Evolutionary conservation across 768 basidiomycete genomes (phyloP), one percentile per base, ranked within the genome.

Genomic region (Termitomyces sp.): DNA sequence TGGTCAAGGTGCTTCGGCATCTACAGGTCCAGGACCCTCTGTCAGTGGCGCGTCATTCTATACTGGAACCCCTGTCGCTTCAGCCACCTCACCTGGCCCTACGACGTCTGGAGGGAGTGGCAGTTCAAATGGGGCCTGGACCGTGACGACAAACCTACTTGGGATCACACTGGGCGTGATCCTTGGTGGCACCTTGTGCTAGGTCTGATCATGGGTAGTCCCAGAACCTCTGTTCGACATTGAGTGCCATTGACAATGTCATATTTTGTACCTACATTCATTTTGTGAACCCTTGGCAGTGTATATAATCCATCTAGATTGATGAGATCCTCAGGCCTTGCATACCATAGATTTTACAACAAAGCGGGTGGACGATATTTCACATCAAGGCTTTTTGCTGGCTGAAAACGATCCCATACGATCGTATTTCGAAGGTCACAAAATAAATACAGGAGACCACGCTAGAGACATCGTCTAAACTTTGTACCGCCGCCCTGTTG

Each of bases 401-500:
- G 34, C 12, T 37, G 23, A 35, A 37, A 44, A 37, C 9, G 32
- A 34, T 49, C 16, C 38, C n/a, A 38, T 31, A 29, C 29, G 12
- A 53, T 41, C 31, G 19, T 42, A 21, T 25, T 42, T 53, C 7
- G n/a, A 11, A 52, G 17, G 38, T 50, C 47, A 38, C 41, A 44
- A 14, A 37, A 57, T 45, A 51, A 57, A 49, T 58, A 55, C 53
- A 61, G n/a, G 21, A 27, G 25, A n/a, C 17, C n/a, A 42, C 11
- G 25, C 50, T 23, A 14, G 37, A 14, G 14, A 29, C 10, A 50
- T n/a, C 14, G 19, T 48, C 58, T 85, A 93, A 66, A 92, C 91
- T 77, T 92, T 92, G 78, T 93, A 94, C 66, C 86, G 80, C 70
- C 92, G 83, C 35, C 92, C 92, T 8, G 93, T 94, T 71, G 88